Percentiles rank a stretch among this genome's conserved stretches.
phyloP scores from a whole-genome alignment of 306 rosid species.

The Potentilla sterilis region DNA sequence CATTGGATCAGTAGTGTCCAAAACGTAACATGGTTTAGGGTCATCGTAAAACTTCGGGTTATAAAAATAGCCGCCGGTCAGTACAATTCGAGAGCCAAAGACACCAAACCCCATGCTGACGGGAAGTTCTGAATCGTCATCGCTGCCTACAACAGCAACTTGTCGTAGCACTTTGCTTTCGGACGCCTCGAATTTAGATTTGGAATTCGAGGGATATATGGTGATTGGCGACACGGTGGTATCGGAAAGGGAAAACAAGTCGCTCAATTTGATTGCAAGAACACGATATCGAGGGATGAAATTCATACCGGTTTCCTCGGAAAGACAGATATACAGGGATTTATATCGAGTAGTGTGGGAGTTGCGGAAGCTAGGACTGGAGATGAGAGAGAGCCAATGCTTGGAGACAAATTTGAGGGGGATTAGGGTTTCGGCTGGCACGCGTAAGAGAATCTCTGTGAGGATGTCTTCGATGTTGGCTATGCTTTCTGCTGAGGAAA shows the following conservation, averaged over 20 bases:
- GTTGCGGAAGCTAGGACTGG: too few species aligned
- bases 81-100: not conserved
- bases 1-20: not conserved
- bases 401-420: too few species aligned
- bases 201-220: not conserved
- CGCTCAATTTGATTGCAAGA: not conserved
- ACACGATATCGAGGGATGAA: not conserved
- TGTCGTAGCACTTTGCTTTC: not conserved
- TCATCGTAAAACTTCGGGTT: too few species aligned
- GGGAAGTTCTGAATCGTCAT: not conserved
- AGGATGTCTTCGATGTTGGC: too few species aligned
- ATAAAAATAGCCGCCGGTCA: not conserved
- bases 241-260: not conserved
- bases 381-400: too few species aligned
- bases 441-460: too few species aligned
- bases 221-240: not conserved
- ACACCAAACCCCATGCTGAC: not conserved
- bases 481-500: too few species aligned
- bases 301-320: not conserved
- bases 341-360: too few species aligned
- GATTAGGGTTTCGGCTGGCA: too few species aligned
- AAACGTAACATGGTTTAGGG: not conserved
- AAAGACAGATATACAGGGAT: not conserved
- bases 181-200: not conserved
- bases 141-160: not conserved